Conservation (phyloP, 768 basidiomycete species). For the Cytidiella melzeri region DNA sequence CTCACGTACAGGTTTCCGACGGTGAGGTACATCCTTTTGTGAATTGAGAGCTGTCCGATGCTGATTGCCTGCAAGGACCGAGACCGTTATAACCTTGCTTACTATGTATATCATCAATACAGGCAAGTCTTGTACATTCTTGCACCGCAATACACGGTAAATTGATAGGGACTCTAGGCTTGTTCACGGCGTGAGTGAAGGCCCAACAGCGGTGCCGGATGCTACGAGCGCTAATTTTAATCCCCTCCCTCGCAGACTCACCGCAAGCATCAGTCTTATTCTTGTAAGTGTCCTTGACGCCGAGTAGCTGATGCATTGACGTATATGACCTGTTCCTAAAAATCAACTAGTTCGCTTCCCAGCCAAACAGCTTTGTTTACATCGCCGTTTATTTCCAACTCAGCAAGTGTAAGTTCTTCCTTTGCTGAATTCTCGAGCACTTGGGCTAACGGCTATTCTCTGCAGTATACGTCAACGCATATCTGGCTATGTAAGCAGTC, state of each 20-base stretch:
- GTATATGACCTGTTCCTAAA: too few species aligned
- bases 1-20: constrained; percentile 46
- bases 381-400: constrained; percentile 13
- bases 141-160: too few species aligned
- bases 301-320: too few species aligned
- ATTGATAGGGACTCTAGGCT: too few species aligned
- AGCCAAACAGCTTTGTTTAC: constrained; percentile 11
- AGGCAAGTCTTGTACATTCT: too few species aligned
- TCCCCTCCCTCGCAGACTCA: constrained; percentile 3
- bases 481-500: constrained; percentile 15
- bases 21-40: constrained; percentile 29
- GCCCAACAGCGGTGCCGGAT: too few species aligned
- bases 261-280: constrained; percentile 8
- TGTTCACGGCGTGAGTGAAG: constrained; percentile 14
- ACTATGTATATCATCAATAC: constrained; percentile 14
- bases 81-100: constrained; percentile 11
- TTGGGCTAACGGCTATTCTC: too few species aligned
- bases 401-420: constrained; percentile 8
- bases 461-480: constrained; percentile 16
- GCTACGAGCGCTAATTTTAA: not conserved
- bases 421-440: too few species aligned
- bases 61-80: constrained; percentile 11
- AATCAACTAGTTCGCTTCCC: constrained; percentile 11
- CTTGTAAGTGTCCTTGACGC: too few species aligned
- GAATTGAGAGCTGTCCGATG: too few species aligned